Evolutionary conservation across 192 early-diverging fungal genomes (phyloP).

Genomic region (Coemansia sp.): DNA sequence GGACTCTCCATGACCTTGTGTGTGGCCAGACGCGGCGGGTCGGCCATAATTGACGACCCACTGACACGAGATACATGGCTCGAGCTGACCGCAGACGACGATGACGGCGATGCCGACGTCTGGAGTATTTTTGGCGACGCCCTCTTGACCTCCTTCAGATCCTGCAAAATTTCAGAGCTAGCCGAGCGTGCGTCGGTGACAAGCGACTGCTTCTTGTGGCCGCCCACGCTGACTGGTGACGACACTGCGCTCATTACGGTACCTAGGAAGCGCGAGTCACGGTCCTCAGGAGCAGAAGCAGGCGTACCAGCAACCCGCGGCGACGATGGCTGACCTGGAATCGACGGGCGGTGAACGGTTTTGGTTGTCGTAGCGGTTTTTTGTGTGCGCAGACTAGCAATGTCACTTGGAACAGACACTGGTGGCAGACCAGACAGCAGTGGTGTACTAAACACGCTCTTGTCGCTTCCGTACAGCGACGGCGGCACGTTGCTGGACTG

Average conservation of each 20-base stretch:
- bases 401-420: constrained; percentile 45
- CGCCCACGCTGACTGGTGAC: constrained; percentile 49
- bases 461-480: constrained; percentile 51
- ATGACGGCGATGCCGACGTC: background rate
- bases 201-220: constrained; percentile 46
- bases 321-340: background rate
- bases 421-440: constrained; percentile 35
- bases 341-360: background rate
- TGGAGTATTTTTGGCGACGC: constrained; percentile 24
- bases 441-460: constrained; percentile 44
- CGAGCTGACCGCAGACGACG: background rate
- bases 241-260: constrained; percentile 29
- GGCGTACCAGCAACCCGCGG: background rate
- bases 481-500: constrained; percentile 51
- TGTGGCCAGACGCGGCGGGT: constrained; percentile 5
- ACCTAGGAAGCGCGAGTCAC: constrained; percentile 1
- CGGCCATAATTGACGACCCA: background rate
- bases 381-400: constrained; percentile 38
- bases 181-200: constrained; percentile 39
- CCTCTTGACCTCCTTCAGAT: constrained; percentile 21
- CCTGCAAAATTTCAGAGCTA: constrained; percentile 34
- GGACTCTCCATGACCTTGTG: constrained; percentile 36
- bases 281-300: constrained; percentile 3
- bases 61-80: background rate
- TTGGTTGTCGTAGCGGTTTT: background rate